phyloP scores from a whole-genome alignment of 257 asterid genomes.

The Thymus mandschuricus region DNA sequence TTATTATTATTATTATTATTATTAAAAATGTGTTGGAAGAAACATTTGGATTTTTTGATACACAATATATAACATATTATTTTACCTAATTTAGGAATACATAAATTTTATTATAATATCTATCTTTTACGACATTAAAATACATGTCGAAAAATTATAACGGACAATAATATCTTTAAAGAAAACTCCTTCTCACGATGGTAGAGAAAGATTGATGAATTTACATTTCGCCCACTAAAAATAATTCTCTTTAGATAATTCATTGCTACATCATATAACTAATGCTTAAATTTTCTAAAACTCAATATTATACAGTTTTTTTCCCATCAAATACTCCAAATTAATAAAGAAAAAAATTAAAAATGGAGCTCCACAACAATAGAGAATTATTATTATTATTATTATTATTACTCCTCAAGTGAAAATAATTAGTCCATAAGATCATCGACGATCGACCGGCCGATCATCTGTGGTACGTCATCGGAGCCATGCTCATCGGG shows the following conservation, averaged over 20 bases:
- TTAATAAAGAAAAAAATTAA: not conserved
- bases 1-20: too few relatives aligned
- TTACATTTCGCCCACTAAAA: constrained; percentile 15
- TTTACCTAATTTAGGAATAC: too few relatives aligned
- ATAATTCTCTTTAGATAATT: not conserved
- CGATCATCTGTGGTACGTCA: constrained; percentile 53
- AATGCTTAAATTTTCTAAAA: constrained; percentile 7
- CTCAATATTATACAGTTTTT: not conserved
- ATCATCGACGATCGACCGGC: too few relatives aligned
- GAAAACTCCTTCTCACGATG: too few relatives aligned
- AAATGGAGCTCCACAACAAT: not conserved
- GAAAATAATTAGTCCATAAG: constrained; percentile 3
- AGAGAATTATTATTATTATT: not conserved
- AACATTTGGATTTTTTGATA: too few relatives aligned
- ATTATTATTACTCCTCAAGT: not conserved
- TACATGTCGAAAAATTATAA: too few relatives aligned
- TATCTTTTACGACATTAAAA: too few relatives aligned
- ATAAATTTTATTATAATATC: too few relatives aligned
- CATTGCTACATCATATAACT: constrained; percentile 12
- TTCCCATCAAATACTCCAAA: constrained; percentile 10
- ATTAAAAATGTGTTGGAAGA: too few relatives aligned
- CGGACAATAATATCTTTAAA: too few relatives aligned
- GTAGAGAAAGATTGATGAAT: not conserved
- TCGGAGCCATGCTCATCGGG: constrained; percentile 47
- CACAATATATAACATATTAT: too few relatives aligned